Evolutionary conservation across 768 basidiomycete genomes (phyloP).

Genomic region (Psilocybe azurescens): DNA sequence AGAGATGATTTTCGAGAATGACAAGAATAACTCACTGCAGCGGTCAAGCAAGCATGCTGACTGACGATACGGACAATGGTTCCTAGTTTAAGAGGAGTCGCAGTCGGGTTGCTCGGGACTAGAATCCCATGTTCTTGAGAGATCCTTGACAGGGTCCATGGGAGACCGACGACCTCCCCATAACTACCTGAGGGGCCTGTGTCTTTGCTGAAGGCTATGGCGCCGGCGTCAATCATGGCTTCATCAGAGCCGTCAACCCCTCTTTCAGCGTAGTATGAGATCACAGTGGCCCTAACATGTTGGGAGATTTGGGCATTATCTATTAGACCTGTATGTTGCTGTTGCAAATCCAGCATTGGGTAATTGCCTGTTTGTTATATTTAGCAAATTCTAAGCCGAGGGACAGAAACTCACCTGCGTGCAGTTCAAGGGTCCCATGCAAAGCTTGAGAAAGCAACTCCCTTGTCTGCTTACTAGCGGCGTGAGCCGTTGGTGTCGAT

Average conservation of each 20-base stretch:
- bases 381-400: not conserved
- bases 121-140: conserved; percentile 85
- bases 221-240: conserved; percentile 83
- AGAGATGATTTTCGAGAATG: not conserved
- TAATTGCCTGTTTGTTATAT: conserved; percentile 63
- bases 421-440: conserved; percentile 72
- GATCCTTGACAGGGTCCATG: conserved; percentile 68
- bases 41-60: conserved; percentile 86
- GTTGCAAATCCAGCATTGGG: conserved; percentile 84
- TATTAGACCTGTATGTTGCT: conserved; percentile 75
- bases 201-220: conserved; percentile 88
- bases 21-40: conserved; percentile 49
- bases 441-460: conserved; percentile 50
- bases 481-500: conserved; percentile 88
- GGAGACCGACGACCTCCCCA: conserved; percentile 71
- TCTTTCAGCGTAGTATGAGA: conserved; percentile 81
- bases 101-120: conserved; percentile 34
- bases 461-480: conserved; percentile 60
- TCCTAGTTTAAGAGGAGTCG: conserved; percentile 53
- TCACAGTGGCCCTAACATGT: conserved; percentile 70
- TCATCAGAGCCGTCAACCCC: conserved; percentile 67
- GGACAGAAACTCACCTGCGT: conserved; percentile 56
- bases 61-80: conserved; percentile 75
- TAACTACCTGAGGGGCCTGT: conserved; percentile 73
- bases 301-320: conserved; percentile 62